Percentiles rank a stretch among this genome's conserved stretches.
phyloP scores from a whole-genome alignment of 306 rosid genomes.

The Vigna mungo region DNA sequence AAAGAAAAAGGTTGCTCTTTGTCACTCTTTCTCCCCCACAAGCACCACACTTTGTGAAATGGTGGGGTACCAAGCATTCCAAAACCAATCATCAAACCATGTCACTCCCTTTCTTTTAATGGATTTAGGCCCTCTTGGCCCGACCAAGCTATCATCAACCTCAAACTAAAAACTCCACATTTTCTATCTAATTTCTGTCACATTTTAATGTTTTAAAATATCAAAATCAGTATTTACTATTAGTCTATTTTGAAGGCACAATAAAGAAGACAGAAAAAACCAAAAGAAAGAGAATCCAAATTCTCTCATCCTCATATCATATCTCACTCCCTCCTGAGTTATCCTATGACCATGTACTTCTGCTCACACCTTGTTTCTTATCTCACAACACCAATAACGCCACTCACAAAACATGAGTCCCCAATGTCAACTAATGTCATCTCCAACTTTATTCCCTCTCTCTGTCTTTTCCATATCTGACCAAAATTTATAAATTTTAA shows the following conservation, averaged over 20 bases:
- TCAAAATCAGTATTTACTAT: too few species aligned
- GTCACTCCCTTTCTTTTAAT: constrained; percentile 69
- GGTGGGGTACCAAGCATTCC: constrained; percentile 60
- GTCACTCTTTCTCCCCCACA: constrained; percentile 44
- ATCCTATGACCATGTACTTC: constrained; percentile 41
- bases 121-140: constrained; percentile 55
- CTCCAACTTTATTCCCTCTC: constrained; percentile 18
- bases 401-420: constrained; percentile 38
- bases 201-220: too few species aligned
- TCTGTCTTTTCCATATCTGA: not conserved
- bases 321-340: constrained; percentile 45
- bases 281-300: too few species aligned
- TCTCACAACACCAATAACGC: constrained; percentile 32
- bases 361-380: constrained; percentile 43
- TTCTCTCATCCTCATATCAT: constrained; percentile 47
- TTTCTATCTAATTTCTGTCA: too few species aligned
- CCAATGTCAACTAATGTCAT: constrained; percentile 28
- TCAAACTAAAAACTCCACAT: too few species aligned
- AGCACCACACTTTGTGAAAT: constrained; percentile 43
- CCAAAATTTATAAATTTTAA: constrained; percentile 15
- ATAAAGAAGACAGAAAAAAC: too few species aligned
- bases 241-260: too few species aligned
- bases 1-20: constrained; percentile 17
- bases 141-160: constrained; percentile 56
- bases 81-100: constrained; percentile 71